phyloP scores from a whole-genome alignment of 371 early-diverging fungal genomes.

The Mortierella sp. region DNA sequence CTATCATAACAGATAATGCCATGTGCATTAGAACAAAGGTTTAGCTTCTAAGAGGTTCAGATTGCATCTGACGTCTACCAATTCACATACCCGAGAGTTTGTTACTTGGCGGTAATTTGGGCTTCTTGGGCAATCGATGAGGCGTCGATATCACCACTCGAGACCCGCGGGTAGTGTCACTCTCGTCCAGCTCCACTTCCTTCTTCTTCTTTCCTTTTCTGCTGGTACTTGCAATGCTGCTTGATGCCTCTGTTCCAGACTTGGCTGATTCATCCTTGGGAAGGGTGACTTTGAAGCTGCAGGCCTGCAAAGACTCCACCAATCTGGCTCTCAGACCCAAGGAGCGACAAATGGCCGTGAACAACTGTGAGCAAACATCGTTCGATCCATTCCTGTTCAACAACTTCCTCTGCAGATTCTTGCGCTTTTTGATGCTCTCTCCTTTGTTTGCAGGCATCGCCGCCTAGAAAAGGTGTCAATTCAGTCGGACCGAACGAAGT shows the following conservation, averaged over 20 bases:
- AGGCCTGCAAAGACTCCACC: conserved; percentile 76
- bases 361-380: conserved; percentile 70
- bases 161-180: conserved; percentile 37
- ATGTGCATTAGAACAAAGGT: background rate
- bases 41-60: background rate
- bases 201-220: conserved; percentile 45
- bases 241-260: conserved; percentile 7
- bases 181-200: conserved; percentile 29
- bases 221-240: background rate
- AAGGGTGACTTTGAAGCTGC: conserved; percentile 62
- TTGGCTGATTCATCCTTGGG: conserved; percentile 43
- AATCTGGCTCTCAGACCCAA: conserved; percentile 70
- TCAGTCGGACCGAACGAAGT: background rate
- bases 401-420: conserved; percentile 39
- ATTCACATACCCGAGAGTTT: conserved; percentile 37
- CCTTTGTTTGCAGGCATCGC: conserved; percentile 27
- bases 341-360: conserved; percentile 69
- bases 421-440: conserved; percentile 41
- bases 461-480: conserved; percentile 17
- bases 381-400: conserved; percentile 55
- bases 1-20: background rate
- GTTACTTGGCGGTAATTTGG: conserved; percentile 21
- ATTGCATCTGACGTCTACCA: no score
- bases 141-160: conserved; percentile 45
- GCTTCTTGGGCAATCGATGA: conserved; percentile 57